Base-by-base conservation (phyloP, 169 alveolate genomes). In the Theileria orientalis region DNA sequence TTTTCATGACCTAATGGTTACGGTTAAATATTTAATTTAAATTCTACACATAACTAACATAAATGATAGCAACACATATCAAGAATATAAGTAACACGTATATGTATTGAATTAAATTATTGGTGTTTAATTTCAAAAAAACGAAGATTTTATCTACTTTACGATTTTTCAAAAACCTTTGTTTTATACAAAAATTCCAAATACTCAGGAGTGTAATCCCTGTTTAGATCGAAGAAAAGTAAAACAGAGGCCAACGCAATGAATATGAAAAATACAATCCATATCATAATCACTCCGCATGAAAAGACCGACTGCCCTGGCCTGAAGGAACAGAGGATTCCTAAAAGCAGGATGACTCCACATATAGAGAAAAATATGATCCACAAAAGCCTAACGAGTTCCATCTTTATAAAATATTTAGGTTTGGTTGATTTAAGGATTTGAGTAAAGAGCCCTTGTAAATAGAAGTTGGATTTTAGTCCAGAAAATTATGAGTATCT, bases 191-290 rank as follows among this genome's bases (percentile, higher is more conserved):
- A 13, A 30, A 42, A 42, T 19, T 62, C 72, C 60, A 62, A 33
- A 44, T n/a, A 62, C 16, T 40, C 42, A 25, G 72, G 72, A 62
- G 57, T 44, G 27, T 62, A 44, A 6, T 62, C 72, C 13, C 32
- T 23, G 3, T 62, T 62, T 14, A 42, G 5, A 11, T 62, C 72
- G 40, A 62, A 62, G 27, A 35, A 62, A 3, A 62, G 40, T 16
- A 23, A 25, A 5, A 62, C 57, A 3, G 33, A 14, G 27, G 21
- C 57, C 16, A 21, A 19, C 14, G 57, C 57, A 0, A 62, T 16
- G 72, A 62, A 62, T 21, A 62, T 44, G 27, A 62, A 62, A 33
- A 62, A 62, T 21, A 62, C 30, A 16, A 29, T 40, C 72, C 72
- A 62, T 2, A 44, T 44, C 72, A 62, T 40, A 42, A 44, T 13